phyloP scores from a whole-genome alignment of 495 filamentous ascomycete genomes.

The Glutinoglossum americanum region DNA sequence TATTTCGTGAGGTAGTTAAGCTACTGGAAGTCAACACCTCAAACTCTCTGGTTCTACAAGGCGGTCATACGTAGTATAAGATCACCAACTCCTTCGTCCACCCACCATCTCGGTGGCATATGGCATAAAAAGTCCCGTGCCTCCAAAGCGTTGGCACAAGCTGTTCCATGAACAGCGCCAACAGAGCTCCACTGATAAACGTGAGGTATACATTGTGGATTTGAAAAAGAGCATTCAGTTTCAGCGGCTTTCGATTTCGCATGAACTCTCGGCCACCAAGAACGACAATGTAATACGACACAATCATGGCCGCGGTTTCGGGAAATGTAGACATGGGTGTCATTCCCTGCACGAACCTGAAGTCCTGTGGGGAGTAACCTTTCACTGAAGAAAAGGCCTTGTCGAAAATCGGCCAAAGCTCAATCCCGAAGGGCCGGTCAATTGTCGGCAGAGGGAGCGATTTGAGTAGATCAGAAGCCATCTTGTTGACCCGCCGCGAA shows the following conservation, averaged over 20 bases:
- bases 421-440: slow-evolving; percentile 23
- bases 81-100: slow-evolving; percentile 44
- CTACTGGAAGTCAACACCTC: slow-evolving; percentile 15
- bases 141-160: slow-evolving; percentile 35
- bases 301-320: slow-evolving; percentile 31
- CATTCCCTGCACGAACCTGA: slow-evolving; percentile 32
- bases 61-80: slow-evolving; percentile 40
- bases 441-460: slow-evolving; percentile 15
- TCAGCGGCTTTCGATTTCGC: slow-evolving; percentile 33
- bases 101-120: slow-evolving; percentile 41
- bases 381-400: slow-evolving; percentile 15
- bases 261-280: slow-evolving; percentile 47
- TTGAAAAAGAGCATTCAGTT: slow-evolving; percentile 46
- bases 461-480: not conserved
- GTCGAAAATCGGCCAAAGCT: slow-evolving; percentile 24
- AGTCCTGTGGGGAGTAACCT: slow-evolving; percentile 34
- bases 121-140: slow-evolving; percentile 39
- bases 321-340: slow-evolving; percentile 39
- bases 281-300: slow-evolving; percentile 42
- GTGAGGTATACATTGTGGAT: slow-evolving; percentile 48
- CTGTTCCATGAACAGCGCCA: slow-evolving; percentile 45
- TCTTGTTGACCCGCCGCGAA: not conserved
- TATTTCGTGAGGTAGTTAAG: slow-evolving; percentile 57
- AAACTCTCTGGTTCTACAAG: not conserved
- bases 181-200: slow-evolving; percentile 33